Evolutionary conservation across 768 basidiomycete species (phyloP).

Genomic region (Gymnopilus dilepis): DNA sequence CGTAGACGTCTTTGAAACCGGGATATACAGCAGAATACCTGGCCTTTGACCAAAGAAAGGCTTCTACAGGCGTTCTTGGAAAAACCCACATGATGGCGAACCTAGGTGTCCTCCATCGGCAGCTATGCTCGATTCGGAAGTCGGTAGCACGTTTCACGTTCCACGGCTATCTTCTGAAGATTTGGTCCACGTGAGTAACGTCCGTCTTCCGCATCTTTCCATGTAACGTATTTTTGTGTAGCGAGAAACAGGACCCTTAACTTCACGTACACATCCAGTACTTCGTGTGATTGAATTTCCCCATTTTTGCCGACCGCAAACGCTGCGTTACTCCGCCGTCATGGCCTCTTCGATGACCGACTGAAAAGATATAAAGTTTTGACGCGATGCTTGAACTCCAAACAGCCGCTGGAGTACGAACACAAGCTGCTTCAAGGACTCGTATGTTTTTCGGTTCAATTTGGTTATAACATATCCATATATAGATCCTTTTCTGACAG

Average conservation of each 20-base stretch:
- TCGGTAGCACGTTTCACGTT: constrained; percentile 11
- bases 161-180: constrained; percentile 2
- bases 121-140: neutral
- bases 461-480: constrained; percentile 12
- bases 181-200: neutral
- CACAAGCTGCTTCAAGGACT: too few species aligned
- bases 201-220: neutral
- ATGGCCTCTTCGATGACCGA: too few species aligned
- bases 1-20: neutral
- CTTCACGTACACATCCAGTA: neutral
- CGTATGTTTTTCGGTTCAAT: constrained; percentile 11
- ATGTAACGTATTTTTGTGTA: neutral
- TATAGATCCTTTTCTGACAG: constrained; percentile 9
- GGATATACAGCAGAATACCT: neutral
- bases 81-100: neutral
- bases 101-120: neutral
- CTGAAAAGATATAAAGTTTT: too few species aligned
- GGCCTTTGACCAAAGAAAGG: neutral
- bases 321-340: too few species aligned
- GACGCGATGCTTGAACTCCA: too few species aligned
- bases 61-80: neutral
- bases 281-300: neutral
- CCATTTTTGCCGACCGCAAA: neutral
- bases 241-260: neutral
- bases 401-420: too few species aligned